Evolutionary conservation across 176 grass and related monocot genomes (phyloP).

Genomic region (Lolium perenne): DNA sequence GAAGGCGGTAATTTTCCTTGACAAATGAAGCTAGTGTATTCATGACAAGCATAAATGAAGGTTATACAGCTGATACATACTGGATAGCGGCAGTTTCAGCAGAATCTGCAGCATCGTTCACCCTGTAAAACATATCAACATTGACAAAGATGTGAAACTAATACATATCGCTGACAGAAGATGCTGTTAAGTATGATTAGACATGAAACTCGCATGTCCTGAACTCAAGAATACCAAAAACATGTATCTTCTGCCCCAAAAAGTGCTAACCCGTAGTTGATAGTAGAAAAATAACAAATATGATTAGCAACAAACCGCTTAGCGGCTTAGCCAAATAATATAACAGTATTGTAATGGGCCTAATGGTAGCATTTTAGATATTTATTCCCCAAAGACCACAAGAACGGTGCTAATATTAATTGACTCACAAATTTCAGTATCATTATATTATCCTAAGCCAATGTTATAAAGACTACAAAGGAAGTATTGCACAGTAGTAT

Average conservation of each 20-base stretch:
- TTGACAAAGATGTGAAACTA: constrained; percentile 22
- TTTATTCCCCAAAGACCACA: neutral
- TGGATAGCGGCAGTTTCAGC: constrained; percentile 80
- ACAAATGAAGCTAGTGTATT: neutral
- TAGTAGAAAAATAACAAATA: neutral
- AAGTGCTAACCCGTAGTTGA: neutral
- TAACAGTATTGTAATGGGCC: neutral
- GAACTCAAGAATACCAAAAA: too few relatives aligned
- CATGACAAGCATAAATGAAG: constrained; percentile 13
- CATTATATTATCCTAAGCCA: neutral
- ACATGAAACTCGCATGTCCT: neutral
- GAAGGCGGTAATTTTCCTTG: neutral
- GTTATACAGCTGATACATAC: constrained; percentile 48
- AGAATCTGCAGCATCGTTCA: constrained; percentile 83
- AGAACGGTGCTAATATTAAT: neutral
- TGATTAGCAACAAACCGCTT: neutral
- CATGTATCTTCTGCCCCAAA: too few relatives aligned
- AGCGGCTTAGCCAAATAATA: neutral
- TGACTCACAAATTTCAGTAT: neutral
- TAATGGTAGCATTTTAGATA: neutral
- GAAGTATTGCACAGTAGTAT: neutral
- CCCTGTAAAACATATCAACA: constrained; percentile 55
- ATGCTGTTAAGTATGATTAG: neutral
- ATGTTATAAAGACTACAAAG: neutral
- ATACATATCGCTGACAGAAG: neutral